Conservation (phyloP, 148 eudicot species). For the Chenopodium album region DNA sequence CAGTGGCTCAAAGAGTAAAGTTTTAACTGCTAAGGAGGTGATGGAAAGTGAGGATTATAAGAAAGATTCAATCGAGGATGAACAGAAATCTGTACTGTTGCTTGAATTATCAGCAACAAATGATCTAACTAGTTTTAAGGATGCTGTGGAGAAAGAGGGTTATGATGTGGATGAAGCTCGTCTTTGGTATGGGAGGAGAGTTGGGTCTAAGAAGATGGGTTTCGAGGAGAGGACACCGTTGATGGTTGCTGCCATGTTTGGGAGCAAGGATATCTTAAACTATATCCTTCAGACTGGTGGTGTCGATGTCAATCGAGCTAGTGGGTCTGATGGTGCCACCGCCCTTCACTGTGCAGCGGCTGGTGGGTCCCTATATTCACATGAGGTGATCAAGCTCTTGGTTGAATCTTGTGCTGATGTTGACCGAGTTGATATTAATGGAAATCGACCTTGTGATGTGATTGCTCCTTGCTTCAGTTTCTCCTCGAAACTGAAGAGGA, state of each 20-base stretch:
- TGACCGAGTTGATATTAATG: conserved; percentile 48
- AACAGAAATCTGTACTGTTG: conserved; percentile 32
- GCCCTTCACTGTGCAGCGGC: conserved; percentile 89
- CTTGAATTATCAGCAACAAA: conserved; percentile 74
- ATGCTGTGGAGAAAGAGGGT: conserved; percentile 57
- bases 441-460: conserved; percentile 64
- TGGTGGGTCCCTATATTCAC: conserved; percentile 49
- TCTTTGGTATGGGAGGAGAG: conserved; percentile 71
- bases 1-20: conserved; percentile 49
- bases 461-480: conserved; percentile 36
- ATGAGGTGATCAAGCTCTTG: conserved; percentile 62
- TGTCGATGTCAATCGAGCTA: conserved; percentile 65
- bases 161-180: conserved; percentile 48
- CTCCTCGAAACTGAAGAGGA: conserved; percentile 48
- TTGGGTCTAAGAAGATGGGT: conserved; percentile 80
- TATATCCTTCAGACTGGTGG: conserved; percentile 51
- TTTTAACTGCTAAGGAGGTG: conserved; percentile 22
- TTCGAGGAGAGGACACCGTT: conserved; percentile 84
- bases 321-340: conserved; percentile 85
- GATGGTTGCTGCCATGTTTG: conserved; percentile 85
- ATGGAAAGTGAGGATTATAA: conserved; percentile 44
- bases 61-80: conserved; percentile 11
- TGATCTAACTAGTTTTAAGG: conserved; percentile 56
- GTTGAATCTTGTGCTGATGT: conserved; percentile 59
- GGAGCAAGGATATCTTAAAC: conserved; percentile 55